Conservation (phyloP, 192 early-diverging fungal genomes). For the Rhizoclosmatium sp. region DNA sequence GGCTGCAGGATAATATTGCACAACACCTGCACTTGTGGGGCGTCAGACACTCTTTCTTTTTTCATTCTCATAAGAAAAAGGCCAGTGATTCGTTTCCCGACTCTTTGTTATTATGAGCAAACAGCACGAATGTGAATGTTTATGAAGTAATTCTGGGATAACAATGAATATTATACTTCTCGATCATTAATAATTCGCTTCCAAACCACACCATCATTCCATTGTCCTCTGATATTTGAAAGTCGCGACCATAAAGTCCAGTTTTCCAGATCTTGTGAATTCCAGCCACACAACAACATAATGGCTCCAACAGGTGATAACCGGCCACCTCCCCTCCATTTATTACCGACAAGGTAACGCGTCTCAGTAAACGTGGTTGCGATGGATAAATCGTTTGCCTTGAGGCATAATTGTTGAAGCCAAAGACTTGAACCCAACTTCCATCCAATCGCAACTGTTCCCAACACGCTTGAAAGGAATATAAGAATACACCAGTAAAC, state of each 20-base stretch:
- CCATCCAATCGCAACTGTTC: not conserved
- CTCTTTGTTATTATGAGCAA: too few species aligned
- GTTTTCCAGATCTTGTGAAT: not conserved
- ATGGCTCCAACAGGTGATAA: not conserved
- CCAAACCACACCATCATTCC: not conserved
- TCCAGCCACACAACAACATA: not conserved
- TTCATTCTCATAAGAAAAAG: not conserved
- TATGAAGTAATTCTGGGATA: not conserved
- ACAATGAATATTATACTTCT: not conserved
- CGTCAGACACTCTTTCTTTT: not conserved
- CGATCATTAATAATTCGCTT: not conserved
- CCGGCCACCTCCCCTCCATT: constrained; percentile 13
- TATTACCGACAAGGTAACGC: constrained; percentile 1
- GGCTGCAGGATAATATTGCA: too few species aligned
- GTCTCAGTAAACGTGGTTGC: constrained; percentile 3
- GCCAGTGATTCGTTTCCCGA: not conserved
- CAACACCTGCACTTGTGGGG: too few species aligned
- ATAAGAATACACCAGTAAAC: constrained; percentile 22
- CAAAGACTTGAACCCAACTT: not conserved
- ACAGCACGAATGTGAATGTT: not conserved
- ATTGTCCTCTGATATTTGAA: not conserved
- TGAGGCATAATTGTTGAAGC: not conserved
- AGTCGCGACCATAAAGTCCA: not conserved
- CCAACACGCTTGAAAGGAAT: not conserved
- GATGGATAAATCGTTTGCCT: not conserved